These are phyloP conservation scores for Auriscalpium microsporum DNA, from an alignment of 768 basidiomycete genomes.

Conservation along the genomic window DNA sequence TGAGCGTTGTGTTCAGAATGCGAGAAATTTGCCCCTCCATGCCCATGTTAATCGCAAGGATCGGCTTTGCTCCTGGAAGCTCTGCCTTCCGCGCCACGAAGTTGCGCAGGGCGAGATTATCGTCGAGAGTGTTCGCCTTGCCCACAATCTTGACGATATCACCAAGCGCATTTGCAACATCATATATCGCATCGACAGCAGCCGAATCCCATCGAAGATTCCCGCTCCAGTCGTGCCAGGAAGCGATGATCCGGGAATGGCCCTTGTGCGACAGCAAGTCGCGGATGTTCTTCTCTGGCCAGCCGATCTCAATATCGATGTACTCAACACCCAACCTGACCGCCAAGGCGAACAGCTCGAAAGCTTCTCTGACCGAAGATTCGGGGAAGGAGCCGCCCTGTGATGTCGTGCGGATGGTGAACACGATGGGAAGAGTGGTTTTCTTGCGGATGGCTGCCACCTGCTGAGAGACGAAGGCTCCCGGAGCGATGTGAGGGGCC, in stretches of 20 bases:
- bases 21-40: constrained; percentile 83
- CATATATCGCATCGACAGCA: constrained; percentile 60
- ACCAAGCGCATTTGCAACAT: constrained; percentile 54
- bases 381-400: constrained; percentile 94
- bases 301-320: constrained; percentile 81
- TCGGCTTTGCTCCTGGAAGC: constrained; percentile 55
- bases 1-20: constrained; percentile 77
- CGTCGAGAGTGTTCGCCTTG: constrained; percentile 63
- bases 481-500: constrained; percentile 52
- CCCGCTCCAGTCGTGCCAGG: constrained; percentile 94
- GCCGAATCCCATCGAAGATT: constrained; percentile 71
- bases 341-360: constrained; percentile 69
- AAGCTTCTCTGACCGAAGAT: constrained; percentile 57
- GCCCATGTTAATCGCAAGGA: constrained; percentile 95
- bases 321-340: constrained; percentile 85
- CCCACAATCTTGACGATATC: constrained; percentile 93
- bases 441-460: constrained; percentile 68
- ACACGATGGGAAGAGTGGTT: constrained; percentile 81
- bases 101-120: constrained; percentile 70
- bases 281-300: constrained; percentile 53
- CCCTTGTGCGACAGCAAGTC: constrained; percentile 58
- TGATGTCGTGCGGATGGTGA: constrained; percentile 77
- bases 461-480: constrained; percentile 71
- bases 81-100: constrained; percentile 50
- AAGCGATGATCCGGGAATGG: constrained; percentile 74